Percentiles rank a stretch among this genome's conserved stretches.
phyloP scores from a whole-genome alignment of 2,329 filamentous ascomycete genomes.

The Botryotinia globosa region DNA sequence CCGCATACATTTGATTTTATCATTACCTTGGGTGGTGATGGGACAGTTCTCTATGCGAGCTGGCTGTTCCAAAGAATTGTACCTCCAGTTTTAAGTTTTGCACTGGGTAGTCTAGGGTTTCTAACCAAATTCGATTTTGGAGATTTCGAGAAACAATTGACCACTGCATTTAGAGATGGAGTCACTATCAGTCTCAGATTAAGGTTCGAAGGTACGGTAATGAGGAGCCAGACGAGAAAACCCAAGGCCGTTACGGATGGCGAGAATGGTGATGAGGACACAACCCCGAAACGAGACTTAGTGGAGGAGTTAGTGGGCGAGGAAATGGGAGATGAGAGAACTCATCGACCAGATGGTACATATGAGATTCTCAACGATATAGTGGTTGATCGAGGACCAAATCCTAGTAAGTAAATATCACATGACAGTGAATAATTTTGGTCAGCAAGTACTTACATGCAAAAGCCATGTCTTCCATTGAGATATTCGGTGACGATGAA shows the following conservation, averaged over 20 bases:
- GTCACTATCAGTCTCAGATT: constrained; percentile 84
- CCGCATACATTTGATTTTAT: constrained; percentile 94
- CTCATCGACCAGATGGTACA: constrained; percentile 78
- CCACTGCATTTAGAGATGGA: constrained; percentile 72
- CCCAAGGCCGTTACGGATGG: constrained; percentile 31
- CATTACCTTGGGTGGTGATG: constrained; percentile 87
- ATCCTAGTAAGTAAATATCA: constrained; percentile 64
- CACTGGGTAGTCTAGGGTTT: constrained; percentile 88
- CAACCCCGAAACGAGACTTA: constrained; percentile 57
- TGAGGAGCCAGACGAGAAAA: constrained; percentile 66
- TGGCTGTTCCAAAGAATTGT: constrained; percentile 97
- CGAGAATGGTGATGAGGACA: constrained; percentile 42
- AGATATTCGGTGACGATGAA: constrained; percentile 88
- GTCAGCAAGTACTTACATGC: constrained; percentile 14
- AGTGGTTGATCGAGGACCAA: constrained; percentile 92
- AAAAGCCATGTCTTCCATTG: constrained; percentile 81
- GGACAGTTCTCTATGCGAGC: constrained; percentile 93
- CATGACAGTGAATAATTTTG: constrained; percentile 12
- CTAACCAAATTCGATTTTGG: constrained; percentile 95
- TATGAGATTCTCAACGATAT: constrained; percentile 94
- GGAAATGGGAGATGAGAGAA: constrained; percentile 78
- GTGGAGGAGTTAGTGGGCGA: constrained; percentile 89
- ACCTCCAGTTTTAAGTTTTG: constrained; percentile 87
- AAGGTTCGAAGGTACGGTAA: constrained; percentile 89
- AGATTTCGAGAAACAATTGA: constrained; percentile 66